phyloP scores from a whole-genome alignment of 495 filamentous ascomycete genomes.

The Polyplosphaeria fusca region DNA sequence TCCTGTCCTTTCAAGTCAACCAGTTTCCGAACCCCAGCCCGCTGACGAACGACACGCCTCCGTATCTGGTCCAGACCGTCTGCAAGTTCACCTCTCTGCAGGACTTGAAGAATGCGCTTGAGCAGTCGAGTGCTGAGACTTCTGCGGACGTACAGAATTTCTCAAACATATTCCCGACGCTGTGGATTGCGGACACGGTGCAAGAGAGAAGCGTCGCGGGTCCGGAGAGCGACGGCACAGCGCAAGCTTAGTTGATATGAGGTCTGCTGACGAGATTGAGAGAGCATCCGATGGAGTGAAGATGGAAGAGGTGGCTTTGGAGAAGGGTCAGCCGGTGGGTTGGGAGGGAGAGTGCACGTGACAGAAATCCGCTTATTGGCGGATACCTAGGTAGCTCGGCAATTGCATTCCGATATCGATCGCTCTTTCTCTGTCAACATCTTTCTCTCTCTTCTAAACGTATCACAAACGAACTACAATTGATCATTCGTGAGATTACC shows the following conservation, averaged over 20 bases:
- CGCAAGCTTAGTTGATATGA: background rate
- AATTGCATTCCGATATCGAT: no score
- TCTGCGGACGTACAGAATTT: constrained; percentile 6
- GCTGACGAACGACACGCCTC: constrained; percentile 8
- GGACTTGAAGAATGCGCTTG: constrained; percentile 5
- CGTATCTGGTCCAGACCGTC: constrained; percentile 8
- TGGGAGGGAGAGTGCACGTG: no score
- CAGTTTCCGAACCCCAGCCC: constrained; percentile 7
- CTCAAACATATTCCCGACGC: constrained; percentile 5
- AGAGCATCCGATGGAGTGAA: no score
- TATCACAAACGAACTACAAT: no score
- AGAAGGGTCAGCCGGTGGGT: no score
- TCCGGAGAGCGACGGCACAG: background rate
- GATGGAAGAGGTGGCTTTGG: no score
- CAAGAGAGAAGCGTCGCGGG: background rate
- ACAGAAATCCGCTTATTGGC: constrained; percentile 12
- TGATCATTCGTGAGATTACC: no score
- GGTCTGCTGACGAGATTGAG: no score
- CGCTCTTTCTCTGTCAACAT: no score
- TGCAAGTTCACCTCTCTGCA: background rate
- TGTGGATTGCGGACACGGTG: constrained; percentile 3
- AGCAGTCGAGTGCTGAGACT: background rate
- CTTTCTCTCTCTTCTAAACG: no score
- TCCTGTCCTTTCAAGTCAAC: constrained; percentile 7
- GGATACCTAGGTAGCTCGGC: constrained; percentile 23